Evolutionary conservation across 2,329 filamentous ascomycete species (phyloP).

Genomic region (Alternaria triticina): DNA sequence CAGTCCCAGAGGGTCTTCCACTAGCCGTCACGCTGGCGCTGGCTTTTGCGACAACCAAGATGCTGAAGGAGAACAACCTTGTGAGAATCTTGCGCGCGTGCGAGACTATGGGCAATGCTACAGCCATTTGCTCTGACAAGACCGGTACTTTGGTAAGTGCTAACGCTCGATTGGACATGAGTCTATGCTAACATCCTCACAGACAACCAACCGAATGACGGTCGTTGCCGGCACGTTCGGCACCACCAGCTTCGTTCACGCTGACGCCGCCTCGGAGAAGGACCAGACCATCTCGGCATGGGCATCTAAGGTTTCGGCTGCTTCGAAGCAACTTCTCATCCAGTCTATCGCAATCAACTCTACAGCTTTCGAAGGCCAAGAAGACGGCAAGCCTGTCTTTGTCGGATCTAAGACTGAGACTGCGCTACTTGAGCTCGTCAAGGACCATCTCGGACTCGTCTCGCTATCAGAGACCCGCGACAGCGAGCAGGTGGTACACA

Average conservation of each 20-base stretch:
- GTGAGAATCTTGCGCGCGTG: slow-evolving; percentile 42
- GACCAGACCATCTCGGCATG: slow-evolving; percentile 50
- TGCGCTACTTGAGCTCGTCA: slow-evolving; percentile 59
- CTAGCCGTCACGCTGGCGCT: slow-evolving; percentile 44
- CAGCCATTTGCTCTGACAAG: slow-evolving; percentile 47
- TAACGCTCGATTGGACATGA: accelerated
- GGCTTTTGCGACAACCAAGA: slow-evolving; percentile 45
- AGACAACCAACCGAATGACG: slow-evolving; percentile 51
- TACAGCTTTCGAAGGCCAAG: slow-evolving; percentile 59
- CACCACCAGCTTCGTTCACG: slow-evolving; percentile 57
- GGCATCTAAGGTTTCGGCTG: slow-evolving; percentile 53
- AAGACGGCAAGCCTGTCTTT: slow-evolving; percentile 56
- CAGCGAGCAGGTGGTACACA: slow-evolving; percentile 57
- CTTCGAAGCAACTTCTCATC: slow-evolving; percentile 35
- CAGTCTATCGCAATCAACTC: slow-evolving; percentile 53
- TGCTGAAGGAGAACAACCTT: slow-evolving; percentile 47
- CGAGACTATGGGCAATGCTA: slow-evolving; percentile 47
- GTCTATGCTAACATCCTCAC: neutral
- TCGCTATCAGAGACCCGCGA: slow-evolving; percentile 57
- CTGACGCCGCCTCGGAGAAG: slow-evolving; percentile 51
- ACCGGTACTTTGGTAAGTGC: slow-evolving; percentile 37
- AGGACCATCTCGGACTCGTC: slow-evolving; percentile 58
- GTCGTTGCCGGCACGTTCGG: slow-evolving; percentile 50
- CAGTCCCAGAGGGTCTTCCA: slow-evolving; percentile 50
- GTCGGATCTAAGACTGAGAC: slow-evolving; percentile 65